Evolutionary conservation across 345 rosid species (phyloP), one percentile per base, ranked within the genome.

Genomic region (Bruguiera sexangula): DNA sequence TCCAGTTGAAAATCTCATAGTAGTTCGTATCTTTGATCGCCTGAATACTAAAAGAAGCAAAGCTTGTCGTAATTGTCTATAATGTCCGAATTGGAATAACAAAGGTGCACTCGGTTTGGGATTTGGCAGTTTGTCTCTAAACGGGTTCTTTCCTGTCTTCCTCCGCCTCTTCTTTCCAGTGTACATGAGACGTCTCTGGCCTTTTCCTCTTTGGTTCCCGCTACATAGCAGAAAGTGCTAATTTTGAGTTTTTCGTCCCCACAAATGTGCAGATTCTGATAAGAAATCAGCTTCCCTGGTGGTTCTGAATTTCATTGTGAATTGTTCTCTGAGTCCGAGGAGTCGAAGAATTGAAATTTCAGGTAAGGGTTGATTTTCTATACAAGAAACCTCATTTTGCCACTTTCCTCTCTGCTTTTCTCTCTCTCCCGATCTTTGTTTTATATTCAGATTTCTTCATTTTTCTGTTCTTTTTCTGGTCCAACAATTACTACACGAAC

Each of bases 1-100:
- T 78, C 75, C 59, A 7, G 66, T 60, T 72, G 63, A 79, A 63
- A 78, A 22, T 65, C 70, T 27, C 63, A 75, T 19, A 43, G 15
- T 24, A 52, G 65, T 65, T 79, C 55, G 67, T n/a, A 46, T 69
- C 51, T 24, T 30, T 29, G 31, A 3, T 13, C 22, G 48, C 29
- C 68, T 5, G 63, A 70, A 19, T 19, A 55, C 68, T 53, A 29
- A 19, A 68, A 62, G 57, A 60, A 69, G 69, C 79, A 43, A 77
- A 63, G 32, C 30, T 39, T 52, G 65, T 8, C 36, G 64, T 48
- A 68, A 63, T 73, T 69, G 43, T 34, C 37, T 8, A 34, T 34
- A 34, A 51, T 11, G 50, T 55, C 50, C 6, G 55, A 69, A 68
- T 64, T 75, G 26, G 65, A 39, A 46, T 54, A 63, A 65, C 26